Base-by-base conservation (phyloP, 2,329 filamentous ascomycete species). In the Xenosphaeropsis pyriputrescens region DNA sequence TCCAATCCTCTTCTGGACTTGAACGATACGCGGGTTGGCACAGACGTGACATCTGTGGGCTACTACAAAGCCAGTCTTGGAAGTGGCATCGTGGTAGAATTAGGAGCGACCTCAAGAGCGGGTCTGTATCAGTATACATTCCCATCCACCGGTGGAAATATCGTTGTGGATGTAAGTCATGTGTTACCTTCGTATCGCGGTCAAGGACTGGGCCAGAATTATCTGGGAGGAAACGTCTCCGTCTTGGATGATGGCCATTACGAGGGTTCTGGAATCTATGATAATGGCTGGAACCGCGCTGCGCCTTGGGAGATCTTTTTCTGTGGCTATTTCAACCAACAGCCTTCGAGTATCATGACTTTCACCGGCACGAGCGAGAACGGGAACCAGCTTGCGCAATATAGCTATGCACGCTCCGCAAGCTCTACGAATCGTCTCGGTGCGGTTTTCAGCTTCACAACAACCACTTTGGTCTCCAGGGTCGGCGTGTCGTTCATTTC, bases 401-500 rank as follows among this genome's bases (percentile, higher is more conserved):
- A 16, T n/a, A 37, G 19, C 13, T 14, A 6, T 17, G 19, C 35
- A 26, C 14, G 4, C n/a, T 37, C 35, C 6, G 14, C 26, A 2
- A 29, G 12, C 18, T 37, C 35, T 6, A 29, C 6, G 6, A 18
- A 14, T 7, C 33, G 33, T 16, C 33, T 72, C 3, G 63, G 65
- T 0, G 66, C 62, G 2, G 57, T 78, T 0, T 78, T 76, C 50
- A 63, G 65, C 0, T 79, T 79, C 42, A 43, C 58, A 7, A 50
- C 57, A 1, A 50, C 54, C 2, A 45, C 55, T 2, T 58, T 79
- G 2, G 62, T 57, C 2, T 79, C 75, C 1, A 63, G 72, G 2
- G 73, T 82, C 0, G 78, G 78, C 2, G 70, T 82, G 9, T 81
- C 75, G 0, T 81, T 78, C 56, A 69, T 82, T n/a, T 81, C 75